Evolutionary conservation across 805 yeast genomes (phyloP), one percentile per base, ranked within the genome.

Genomic region (Deakozyma indianensis): DNA sequence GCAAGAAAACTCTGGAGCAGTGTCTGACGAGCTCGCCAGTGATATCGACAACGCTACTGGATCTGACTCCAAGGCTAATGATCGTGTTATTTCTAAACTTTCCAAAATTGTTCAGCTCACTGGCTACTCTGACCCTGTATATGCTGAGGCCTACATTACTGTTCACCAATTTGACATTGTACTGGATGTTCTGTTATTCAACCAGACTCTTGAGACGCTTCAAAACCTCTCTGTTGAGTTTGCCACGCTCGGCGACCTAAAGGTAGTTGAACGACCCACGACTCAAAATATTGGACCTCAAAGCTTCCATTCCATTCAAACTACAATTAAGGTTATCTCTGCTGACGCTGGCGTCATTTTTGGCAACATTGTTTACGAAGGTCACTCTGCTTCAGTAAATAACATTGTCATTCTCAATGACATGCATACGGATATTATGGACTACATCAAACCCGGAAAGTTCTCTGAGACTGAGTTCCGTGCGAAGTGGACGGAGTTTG

Each of bases 301-400:
- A 65, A 96, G 96, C 20, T 92, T 92, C 77, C 85, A 85, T 66
- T 83, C 83, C 50, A 73, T 84, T 28, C 88, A 85, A 55, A 78
- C 88, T 42, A 88, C 96, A 1, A 75, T 92, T 53, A 87, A 87
- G 65, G 99, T 92, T 41, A 82, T 95, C 0, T 83, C 95, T 41
- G 96, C 97, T 15, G 98, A 94, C 59, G 88, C 98, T 5, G 98
- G 97, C 56, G 96, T 90, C 45, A 85, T 92, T 44, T 92, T 92
- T 61, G 99, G 99, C 60, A 90, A 90, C 66, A 87, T 92, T 61
- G 83, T 90, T 14, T 92, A 90, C 61, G 97, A 88, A 63, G 97
- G 97, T 47, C 94, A 82, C 49, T 94, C 90, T 56, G 88, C 95
- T 35, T 82, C 80, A 53, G 95, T 86, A 56, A 78, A 79, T 46